Conservation (phyloP, 2,329 filamentous ascomycete species). For the Cordyceps cateniannulata region DNA sequence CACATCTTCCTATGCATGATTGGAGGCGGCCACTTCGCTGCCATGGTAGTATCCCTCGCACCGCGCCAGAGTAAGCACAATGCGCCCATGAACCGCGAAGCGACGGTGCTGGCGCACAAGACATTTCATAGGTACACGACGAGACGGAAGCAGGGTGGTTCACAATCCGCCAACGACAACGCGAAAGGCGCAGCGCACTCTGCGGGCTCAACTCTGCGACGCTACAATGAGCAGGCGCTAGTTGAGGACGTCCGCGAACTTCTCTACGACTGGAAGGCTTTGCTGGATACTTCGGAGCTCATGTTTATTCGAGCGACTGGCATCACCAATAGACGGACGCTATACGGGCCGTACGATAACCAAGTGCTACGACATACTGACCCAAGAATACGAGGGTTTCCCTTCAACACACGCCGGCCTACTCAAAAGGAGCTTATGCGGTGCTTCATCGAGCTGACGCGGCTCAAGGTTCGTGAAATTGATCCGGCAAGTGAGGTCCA, state of each 20-base stretch:
- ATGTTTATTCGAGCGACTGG: slow-evolving; percentile 88
- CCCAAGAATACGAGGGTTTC: slow-evolving; percentile 74
- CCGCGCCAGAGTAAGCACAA: slow-evolving; percentile 68
- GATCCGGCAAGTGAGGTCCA: slow-evolving; percentile 55
- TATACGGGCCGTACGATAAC: slow-evolving; percentile 87
- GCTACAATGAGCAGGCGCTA: slow-evolving; percentile 90
- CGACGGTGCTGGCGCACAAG: slow-evolving; percentile 87
- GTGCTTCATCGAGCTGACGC: slow-evolving; percentile 86
- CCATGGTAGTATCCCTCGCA: slow-evolving; percentile 85
- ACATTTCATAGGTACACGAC: slow-evolving; percentile 98
- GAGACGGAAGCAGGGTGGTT: slow-evolving; percentile 88
- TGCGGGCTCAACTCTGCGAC: slow-evolving; percentile 79
- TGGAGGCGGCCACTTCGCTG: slow-evolving; percentile 93
- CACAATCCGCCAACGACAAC: slow-evolving; percentile 88
- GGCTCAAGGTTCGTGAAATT: slow-evolving; percentile 77
- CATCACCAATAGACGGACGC: slow-evolving; percentile 72
- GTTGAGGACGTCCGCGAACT: slow-evolving; percentile 81
- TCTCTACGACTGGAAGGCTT: slow-evolving; percentile 73
- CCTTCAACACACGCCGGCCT: slow-evolving; percentile 84
- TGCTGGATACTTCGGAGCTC: slow-evolving; percentile 78
- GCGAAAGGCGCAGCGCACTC: slow-evolving; percentile 93
- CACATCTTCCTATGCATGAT: slow-evolving; percentile 99
- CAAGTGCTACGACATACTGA: slow-evolving; percentile 79
- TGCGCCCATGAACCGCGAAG: slow-evolving; percentile 73
- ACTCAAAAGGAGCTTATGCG: slow-evolving; percentile 94